These are phyloP conservation scores for Dioscorea zingiberensis DNA, from an alignment of 106 monocot species.

Conservation along the genomic window DNA sequence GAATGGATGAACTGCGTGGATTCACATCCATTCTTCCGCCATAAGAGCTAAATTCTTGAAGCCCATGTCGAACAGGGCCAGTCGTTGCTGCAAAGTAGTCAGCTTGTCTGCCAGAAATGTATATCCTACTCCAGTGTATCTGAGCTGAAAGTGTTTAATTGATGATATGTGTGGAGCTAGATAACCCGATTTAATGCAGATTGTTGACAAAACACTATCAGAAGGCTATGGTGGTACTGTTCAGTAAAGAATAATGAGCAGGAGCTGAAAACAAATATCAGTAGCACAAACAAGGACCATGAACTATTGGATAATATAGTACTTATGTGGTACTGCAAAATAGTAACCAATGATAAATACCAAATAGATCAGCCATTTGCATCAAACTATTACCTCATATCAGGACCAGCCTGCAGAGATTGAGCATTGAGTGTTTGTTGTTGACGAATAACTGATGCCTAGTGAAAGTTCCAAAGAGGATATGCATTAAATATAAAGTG, in stretches of 20 bases:
- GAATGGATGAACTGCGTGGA: constrained; percentile 55
- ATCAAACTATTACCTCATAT: constrained; percentile 52
- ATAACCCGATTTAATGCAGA: too few relatives aligned
- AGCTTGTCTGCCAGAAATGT: constrained; percentile 98
- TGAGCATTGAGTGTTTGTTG: constrained; percentile 78
- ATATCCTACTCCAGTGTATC: constrained; percentile 67
- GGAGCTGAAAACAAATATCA: neutral
- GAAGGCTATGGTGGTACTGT: too few relatives aligned
- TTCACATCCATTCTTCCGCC: constrained; percentile 71
- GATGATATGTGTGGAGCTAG: too few relatives aligned
- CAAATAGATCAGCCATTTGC: neutral
- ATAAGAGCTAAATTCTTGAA: constrained; percentile 57
- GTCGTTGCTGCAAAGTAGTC: constrained; percentile 79
- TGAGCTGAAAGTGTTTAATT: constrained; percentile 6
- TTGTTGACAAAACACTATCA: neutral
- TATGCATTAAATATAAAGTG: neutral
- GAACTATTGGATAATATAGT: too few relatives aligned
- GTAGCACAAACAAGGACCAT: neutral
- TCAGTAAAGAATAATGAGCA: constrained; percentile 4
- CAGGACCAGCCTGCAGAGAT: constrained; percentile 50
- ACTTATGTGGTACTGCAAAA: too few relatives aligned
- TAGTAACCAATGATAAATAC: too few relatives aligned
- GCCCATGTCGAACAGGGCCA: constrained; percentile 52
- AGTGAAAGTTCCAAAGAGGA: constrained; percentile 3
- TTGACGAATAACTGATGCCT: constrained; percentile 75